Base-by-base conservation (phyloP, 805 yeast genomes). In the Wilhelminamyces savonicus region DNA sequence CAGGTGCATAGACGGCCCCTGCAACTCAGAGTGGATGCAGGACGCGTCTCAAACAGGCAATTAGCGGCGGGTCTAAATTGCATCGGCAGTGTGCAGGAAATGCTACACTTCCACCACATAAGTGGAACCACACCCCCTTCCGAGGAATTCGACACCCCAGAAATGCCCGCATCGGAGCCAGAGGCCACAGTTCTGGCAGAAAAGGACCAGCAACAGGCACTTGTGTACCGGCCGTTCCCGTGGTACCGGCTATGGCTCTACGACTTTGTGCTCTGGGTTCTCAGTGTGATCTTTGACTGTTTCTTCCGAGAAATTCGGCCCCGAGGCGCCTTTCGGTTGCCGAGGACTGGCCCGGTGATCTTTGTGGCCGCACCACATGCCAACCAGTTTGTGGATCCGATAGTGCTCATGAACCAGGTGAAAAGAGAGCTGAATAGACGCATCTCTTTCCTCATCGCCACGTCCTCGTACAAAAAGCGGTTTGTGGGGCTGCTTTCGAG, bases 281-380 rank as follows among this genome's bases (percentile, higher is more conserved):
- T 76, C 22, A 45, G 60, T 10, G 42, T 52, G 28, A 66, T 74
- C 7, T 76, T 78, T 43, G 71, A 72, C 43, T 67, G 79, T 26
- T 90, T 90, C 62, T 90, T 90, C 59, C 62, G 97, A 35, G 96
- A 88, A 50, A 86, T 90, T 39, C 70, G 85, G 30, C 77, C 92
- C 3, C 70, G 97, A 36, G 96, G 97, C 1, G 86, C 95, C 1
- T 85, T 76, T 58, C 71, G 77, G 28, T 48, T 78, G 20, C 81
- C 82, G 1, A 65, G 70, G 18, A 55, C 69, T 7, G 97, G 96
- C 0, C 90, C 97, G 0, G 79, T 87, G 7, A 81, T 90, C 31
- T 80, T 92, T 39, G 97, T 92, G 21, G 94, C 92, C 8, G 98
- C 96, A 2, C 97, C 97, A 2, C 98, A 90, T 61, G 94, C 95